Conservation (phyloP, 805 yeast genomes). For the Wickerhamomyces bisporus region DNA sequence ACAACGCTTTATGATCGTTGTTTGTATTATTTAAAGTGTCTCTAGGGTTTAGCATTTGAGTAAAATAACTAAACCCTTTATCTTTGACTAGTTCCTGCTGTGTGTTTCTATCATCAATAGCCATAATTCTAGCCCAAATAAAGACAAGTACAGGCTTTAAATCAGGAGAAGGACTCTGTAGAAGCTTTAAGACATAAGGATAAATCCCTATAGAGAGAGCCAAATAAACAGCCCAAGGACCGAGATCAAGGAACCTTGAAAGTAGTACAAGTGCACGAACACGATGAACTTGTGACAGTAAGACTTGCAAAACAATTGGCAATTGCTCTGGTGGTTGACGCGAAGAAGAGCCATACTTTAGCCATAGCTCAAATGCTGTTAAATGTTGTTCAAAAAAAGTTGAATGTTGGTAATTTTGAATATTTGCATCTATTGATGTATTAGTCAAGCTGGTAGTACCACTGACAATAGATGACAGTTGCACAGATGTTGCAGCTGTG, state of each 20-base stretch:
- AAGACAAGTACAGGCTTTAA: slow-evolving; percentile 89
- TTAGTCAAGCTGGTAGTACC: neutral
- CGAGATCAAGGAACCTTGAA: slow-evolving; percentile 83
- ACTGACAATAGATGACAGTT: slow-evolving; percentile 9
- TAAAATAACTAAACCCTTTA: slow-evolving; percentile 83
- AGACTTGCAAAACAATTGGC: slow-evolving; percentile 88
- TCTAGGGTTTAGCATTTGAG: slow-evolving; percentile 62
- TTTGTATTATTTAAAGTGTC: slow-evolving; percentile 18
- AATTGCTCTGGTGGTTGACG: slow-evolving; percentile 90
- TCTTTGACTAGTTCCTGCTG: slow-evolving; percentile 92
- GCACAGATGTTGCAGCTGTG: slow-evolving; percentile 2
- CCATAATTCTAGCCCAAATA: slow-evolving; percentile 97
- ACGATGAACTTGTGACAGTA: slow-evolving; percentile 90
- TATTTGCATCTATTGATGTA: slow-evolving; percentile 15
- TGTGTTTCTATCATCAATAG: slow-evolving; percentile 84
- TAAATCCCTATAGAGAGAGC: slow-evolving; percentile 93
- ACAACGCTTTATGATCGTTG: slow-evolving; percentile 88
- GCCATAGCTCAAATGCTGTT: slow-evolving; percentile 96
- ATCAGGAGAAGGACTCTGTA: slow-evolving; percentile 95
- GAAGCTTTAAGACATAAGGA: slow-evolving; percentile 84
- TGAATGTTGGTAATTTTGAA: slow-evolving; percentile 73
- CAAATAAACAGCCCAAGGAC: slow-evolving; percentile 96
- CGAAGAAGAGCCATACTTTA: slow-evolving; percentile 80
- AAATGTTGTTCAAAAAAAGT: slow-evolving; percentile 93
- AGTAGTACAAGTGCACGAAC: slow-evolving; percentile 80